Conservation (phyloP, 352 stramenopile species). For the Saprolegnia diclina region DNA sequence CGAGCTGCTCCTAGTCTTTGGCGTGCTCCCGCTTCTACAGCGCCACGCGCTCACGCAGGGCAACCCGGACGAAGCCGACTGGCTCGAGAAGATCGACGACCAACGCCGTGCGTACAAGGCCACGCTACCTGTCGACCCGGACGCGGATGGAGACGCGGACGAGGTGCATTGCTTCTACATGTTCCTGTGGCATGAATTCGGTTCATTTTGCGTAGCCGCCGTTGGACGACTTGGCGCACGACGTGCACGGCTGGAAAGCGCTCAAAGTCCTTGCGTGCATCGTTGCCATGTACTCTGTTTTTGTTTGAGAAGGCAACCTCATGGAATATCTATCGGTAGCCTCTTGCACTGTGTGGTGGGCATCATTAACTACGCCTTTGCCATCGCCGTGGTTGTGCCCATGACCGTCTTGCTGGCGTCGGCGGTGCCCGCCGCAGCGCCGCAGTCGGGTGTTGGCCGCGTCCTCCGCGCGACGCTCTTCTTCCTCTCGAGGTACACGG, state of each 20-base stretch:
- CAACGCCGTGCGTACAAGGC: constrained; percentile 12
- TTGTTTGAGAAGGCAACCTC: neutral
- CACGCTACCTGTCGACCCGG: neutral
- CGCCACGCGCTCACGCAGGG: neutral
- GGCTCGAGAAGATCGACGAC: constrained; percentile 21
- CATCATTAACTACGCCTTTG: constrained; percentile 80
- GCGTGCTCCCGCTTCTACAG: neutral
- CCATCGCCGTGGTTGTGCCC: constrained; percentile 54
- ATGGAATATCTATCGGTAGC: constrained; percentile 30
- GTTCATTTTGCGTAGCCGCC: constrained; percentile 2
- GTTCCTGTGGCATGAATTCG: neutral
- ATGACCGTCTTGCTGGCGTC: constrained; percentile 47
- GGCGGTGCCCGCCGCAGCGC: neutral
- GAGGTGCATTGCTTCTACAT: neutral
- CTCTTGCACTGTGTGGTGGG: constrained; percentile 65
- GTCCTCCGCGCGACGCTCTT: neutral
- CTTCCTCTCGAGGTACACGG: neutral
- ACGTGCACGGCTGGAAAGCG: constrained; percentile 47
- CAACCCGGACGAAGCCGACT: constrained; percentile 17
- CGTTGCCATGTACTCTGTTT: constrained; percentile 42
- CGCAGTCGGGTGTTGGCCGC: neutral
- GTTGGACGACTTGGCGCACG: neutral
- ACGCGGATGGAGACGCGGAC: neutral
- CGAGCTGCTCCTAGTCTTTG: neutral
- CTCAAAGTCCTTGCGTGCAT: constrained; percentile 54